Evolutionary conservation across 371 early-diverging fungal genomes (phyloP), one percentile per base, ranked within the genome.

Genomic region (Mucor plumbeus): DNA sequence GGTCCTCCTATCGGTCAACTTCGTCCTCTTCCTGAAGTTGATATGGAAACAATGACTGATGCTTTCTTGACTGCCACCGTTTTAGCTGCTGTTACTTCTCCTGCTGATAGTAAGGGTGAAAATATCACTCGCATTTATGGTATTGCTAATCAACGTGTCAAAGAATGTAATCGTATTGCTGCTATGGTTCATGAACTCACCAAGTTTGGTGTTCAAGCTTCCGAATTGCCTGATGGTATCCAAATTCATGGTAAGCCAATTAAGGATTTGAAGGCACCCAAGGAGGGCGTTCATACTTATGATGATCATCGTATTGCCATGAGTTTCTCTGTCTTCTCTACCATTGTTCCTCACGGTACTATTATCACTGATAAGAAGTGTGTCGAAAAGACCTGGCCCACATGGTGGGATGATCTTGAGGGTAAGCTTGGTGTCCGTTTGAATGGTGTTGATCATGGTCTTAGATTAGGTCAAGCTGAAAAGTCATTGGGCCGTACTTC

Each of bases 41-140:
- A 98, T 69, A 98, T 98, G 99, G 97, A 97, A 78, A 90, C 94
- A 13, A 95, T 98, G 97, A 98, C 99, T 0, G 99, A 98, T 75
- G 99, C 99, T 8, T 98, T 98, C 84, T 82, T 98, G 76, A 98
- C 99, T 3, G 97, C 97, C 0, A 85, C 94, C 0, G 97, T 92
- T 14, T 85, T 97, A 15, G 98, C 97, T 13, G 97, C 97, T 7
- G 95, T 95, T 3, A 90, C 93, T 1, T 80, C 86, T 19, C 47
- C 67, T 57, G 71, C 81, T 5, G 80, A 82, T 9, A 76, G 73
- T 8, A 84, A 81, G 15, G 76, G 76, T 13, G 82, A 85, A 59
- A 81, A 81, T 43, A 82, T 88, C 15, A 96, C 97, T 15, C 85
- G 88, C 38, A 98, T 98, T 71, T 87, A 87, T 41, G 99, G 99